phyloP scores from a whole-genome alignment of 2,329 filamentous ascomycete genomes.

The Apiospora saccharicola region DNA sequence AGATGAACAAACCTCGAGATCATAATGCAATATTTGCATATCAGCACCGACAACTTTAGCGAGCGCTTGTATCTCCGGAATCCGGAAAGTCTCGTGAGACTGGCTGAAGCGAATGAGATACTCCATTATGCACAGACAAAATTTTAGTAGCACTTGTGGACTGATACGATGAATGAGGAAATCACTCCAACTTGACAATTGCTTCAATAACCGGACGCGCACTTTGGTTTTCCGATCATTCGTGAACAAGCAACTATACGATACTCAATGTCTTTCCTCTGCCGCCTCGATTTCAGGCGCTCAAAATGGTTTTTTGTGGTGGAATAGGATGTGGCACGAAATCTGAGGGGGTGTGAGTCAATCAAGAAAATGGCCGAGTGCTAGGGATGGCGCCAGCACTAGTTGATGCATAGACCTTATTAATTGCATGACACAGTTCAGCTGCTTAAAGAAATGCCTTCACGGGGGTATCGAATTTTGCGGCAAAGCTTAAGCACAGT shows the following conservation, averaged over 20 bases:
- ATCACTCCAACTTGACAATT: slow-evolving; percentile 15
- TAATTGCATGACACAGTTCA: slow-evolving; percentile 24
- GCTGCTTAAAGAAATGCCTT: neutral
- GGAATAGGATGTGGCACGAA: slow-evolving; percentile 23
- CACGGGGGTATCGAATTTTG: neutral
- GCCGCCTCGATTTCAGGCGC: neutral
- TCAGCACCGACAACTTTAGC: slow-evolving; percentile 72
- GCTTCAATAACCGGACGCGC: slow-evolving; percentile 6
- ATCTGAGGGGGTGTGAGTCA: slow-evolving; percentile 23
- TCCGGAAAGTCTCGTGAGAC: slow-evolving; percentile 87
- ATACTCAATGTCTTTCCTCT: slow-evolving; percentile 15
- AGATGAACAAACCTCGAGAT: slow-evolving; percentile 65
- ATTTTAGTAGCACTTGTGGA: slow-evolving; percentile 23
- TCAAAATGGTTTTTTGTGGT: slow-evolving; percentile 21
- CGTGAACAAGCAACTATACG: neutral
- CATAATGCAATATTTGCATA: slow-evolving; percentile 78
- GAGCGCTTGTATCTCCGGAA: slow-evolving; percentile 83
- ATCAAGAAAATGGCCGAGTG: slow-evolving; percentile 21
- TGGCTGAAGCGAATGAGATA: slow-evolving; percentile 92
- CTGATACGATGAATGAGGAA: neutral
- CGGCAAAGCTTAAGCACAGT: neutral
- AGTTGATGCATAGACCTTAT: slow-evolving; percentile 19
- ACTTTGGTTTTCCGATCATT: neutral
- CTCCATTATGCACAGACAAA: slow-evolving; percentile 58
- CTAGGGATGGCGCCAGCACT: slow-evolving; percentile 1